Evolutionary conservation across 768 basidiomycete species (phyloP), one percentile per base, ranked within the genome.

Genomic region (Amanita thiersii): DNA sequence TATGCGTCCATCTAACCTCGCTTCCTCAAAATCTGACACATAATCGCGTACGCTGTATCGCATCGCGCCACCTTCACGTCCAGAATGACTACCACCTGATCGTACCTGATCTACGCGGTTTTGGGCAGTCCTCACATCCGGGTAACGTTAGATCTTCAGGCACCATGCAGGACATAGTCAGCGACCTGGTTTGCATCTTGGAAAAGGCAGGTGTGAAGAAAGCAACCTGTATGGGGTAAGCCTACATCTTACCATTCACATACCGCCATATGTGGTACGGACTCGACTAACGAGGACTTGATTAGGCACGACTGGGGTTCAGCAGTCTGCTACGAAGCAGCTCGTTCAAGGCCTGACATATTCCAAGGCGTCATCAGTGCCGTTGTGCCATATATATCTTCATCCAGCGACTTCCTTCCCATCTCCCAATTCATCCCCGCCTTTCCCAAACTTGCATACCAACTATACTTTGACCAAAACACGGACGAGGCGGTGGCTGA

Each of bases 231-330:
- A 60, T 87, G 44, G 85, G 85, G 82, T 81, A 47, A 21, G 66
- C 6, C 28, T 15, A 33, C 19, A 9, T 28, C n/a, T 17, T 2
- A 6, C n/a, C 29, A 14, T 12, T 33, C 3, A 23, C n/a, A 14
- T 14, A 3, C 10, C 28, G n/a, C 9, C 17, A 11, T 4, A 8
- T 15, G 3, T 7, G n/a, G n/a, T n/a, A 33, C 21, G 6, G 12
- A 26, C 10, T 3, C 14, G 32, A n/a, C n/a, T 28, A 25, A 6
- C 20, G 38, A 39, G 38, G 14, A 46, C 20, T 19, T 12, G 6
- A 18, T 26, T 24, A 83, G 82, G 9, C 85, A 87, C 50, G 85
- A 87, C 47, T 87, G 85, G 85, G 85, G 85, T 28, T 63, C 80
- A 1, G 66, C 72, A 39, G 45, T 75, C 2, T 85, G 84, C 47